phyloP scores from a whole-genome alignment of 768 basidiomycete genomes.

The Rhizopogon roseolus region DNA sequence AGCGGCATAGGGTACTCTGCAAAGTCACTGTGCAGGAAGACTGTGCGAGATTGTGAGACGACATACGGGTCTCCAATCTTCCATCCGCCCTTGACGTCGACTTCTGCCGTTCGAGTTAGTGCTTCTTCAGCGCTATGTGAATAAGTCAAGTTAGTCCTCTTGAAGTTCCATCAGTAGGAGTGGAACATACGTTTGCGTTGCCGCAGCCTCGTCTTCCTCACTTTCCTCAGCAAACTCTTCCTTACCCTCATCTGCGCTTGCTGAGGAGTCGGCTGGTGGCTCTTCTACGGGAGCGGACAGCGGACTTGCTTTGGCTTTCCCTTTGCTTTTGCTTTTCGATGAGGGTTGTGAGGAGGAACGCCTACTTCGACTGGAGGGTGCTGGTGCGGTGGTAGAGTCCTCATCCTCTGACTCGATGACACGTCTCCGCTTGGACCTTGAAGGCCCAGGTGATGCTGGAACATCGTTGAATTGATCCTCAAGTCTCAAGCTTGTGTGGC shows the following conservation, averaged over 20 bases:
- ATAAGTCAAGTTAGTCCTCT: slow-evolving; percentile 1
- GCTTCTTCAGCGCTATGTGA: slow-evolving; percentile 56
- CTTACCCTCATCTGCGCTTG: slow-evolving; percentile 34
- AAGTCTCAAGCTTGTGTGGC: slow-evolving; percentile 6
- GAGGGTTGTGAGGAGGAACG: background rate
- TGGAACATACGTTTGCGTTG: slow-evolving; percentile 59
- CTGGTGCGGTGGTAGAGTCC: slow-evolving; percentile 8
- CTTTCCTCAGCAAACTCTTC: slow-evolving; percentile 35
- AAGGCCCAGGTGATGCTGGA: slow-evolving; percentile 18
- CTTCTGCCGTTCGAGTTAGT: slow-evolving; percentile 53
- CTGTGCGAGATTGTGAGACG: background rate
- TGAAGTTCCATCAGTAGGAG: background rate
- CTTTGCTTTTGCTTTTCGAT: slow-evolving; percentile 14
- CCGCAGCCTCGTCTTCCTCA: slow-evolving; percentile 41
- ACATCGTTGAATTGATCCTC: background rate
- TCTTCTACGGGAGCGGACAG: slow-evolving; percentile 20
- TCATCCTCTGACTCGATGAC: slow-evolving; percentile 56
- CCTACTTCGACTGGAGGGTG: background rate
- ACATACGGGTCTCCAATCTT: slow-evolving; percentile 79
- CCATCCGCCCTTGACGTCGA: slow-evolving; percentile 82
- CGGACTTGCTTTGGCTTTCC: slow-evolving; percentile 13
- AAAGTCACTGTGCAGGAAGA: background rate
- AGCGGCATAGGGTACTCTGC: slow-evolving; percentile 90
- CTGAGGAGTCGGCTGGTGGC: slow-evolving; percentile 26
- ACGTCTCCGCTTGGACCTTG: slow-evolving; percentile 45